Conservation (phyloP, 768 basidiomycete species). For the Boletus rubropictus region DNA sequence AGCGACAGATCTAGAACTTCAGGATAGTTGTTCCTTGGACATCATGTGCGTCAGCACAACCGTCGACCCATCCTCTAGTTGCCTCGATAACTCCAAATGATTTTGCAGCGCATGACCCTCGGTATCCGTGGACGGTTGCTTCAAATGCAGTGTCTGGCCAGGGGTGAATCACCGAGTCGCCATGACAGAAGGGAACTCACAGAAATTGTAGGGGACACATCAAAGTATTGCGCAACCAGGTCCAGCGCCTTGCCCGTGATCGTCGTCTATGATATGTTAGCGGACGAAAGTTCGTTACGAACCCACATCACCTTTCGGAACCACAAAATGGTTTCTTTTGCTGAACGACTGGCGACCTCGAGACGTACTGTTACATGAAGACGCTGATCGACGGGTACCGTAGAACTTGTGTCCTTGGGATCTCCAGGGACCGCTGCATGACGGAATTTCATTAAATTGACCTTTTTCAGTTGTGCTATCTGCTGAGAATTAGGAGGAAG, state of each 20-base stretch:
- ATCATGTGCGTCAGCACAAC: constrained; percentile 14
- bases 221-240: constrained; percentile 33
- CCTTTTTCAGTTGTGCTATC: constrained; percentile 46
- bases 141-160: constrained; percentile 41
- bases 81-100: constrained; percentile 41
- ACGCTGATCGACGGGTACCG: constrained; percentile 49
- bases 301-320: constrained; percentile 52
- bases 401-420: constrained; percentile 45
- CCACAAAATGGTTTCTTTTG: constrained; percentile 54
- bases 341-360: constrained; percentile 23
- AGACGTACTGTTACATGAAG: constrained; percentile 47
- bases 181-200: constrained; percentile 8
- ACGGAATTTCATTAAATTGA: constrained; percentile 71
- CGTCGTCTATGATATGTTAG: constrained; percentile 37
- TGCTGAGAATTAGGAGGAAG: constrained; percentile 48
- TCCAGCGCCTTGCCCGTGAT: constrained; percentile 61
- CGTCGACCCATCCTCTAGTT: constrained; percentile 49
- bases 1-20: not conserved
- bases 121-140: constrained; percentile 23
- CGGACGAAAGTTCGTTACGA: not conserved
- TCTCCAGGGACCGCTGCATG: constrained; percentile 63
- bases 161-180: constrained; percentile 15
- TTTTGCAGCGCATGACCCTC: constrained; percentile 38
- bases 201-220: constrained; percentile 3
- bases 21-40: not conserved